These are phyloP conservation scores for Vitis riparia DNA, from an alignment of 164 flowering plant species.

Conservation along the genomic window DNA sequence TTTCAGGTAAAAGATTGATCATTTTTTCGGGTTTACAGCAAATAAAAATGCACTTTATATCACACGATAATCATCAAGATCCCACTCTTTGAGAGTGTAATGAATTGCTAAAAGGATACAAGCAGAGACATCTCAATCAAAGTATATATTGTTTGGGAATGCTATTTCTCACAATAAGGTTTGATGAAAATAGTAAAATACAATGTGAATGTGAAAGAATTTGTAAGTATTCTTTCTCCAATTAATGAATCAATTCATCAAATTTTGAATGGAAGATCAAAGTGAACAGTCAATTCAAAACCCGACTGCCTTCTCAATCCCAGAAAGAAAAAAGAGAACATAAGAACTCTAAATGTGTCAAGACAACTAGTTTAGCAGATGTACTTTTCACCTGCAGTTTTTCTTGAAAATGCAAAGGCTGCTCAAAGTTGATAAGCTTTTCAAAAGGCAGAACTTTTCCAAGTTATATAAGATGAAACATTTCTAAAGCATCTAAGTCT, in stretches of 20 bases:
- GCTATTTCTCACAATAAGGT: not conserved
- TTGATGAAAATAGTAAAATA: conserved; percentile 1
- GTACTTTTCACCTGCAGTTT: not conserved
- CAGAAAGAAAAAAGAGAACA: not conserved
- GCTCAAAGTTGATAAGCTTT: conserved; percentile 7
- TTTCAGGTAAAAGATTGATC: too few relatives aligned
- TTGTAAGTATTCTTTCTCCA: not conserved
- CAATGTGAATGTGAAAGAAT: not conserved
- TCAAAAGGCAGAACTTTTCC: conserved; percentile 6
- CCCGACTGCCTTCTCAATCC: conserved; percentile 9
- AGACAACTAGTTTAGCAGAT: too few relatives aligned
- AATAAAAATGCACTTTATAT: too few relatives aligned
- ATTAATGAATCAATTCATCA: not conserved
- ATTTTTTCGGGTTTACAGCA: too few relatives aligned
- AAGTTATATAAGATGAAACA: not conserved
- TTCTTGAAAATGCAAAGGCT: not conserved
- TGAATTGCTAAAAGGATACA: too few relatives aligned
- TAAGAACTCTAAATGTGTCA: not conserved
- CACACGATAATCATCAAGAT: too few relatives aligned
- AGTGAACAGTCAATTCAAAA: conserved; percentile 1
- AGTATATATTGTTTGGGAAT: not conserved
- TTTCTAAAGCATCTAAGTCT: conserved; percentile 1
- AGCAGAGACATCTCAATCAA: not conserved
- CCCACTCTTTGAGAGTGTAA: too few relatives aligned
- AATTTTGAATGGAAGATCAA: not conserved